A percentile compares a stretch with the other conserved stretches of the same genome.
These are phyloP conservation scores for Podaxis pistillaris DNA, from an alignment of 768 basidiomycete genomes.

Conservation along the genomic window DNA sequence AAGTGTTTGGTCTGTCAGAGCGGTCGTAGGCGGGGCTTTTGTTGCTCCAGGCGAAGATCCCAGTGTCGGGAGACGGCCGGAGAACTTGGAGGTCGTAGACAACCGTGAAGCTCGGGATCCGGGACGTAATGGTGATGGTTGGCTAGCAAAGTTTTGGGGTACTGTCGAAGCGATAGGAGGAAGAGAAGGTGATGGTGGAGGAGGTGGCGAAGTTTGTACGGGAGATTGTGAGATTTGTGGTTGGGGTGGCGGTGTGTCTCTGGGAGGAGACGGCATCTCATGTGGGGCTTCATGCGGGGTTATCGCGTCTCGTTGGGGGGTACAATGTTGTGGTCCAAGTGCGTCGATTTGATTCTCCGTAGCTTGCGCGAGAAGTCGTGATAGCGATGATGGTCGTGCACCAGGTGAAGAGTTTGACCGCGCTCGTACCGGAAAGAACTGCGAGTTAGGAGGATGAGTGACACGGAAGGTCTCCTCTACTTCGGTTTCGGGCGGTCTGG, in stretches of 20 bases:
- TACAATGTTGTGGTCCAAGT: not conserved
- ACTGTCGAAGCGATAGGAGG: slow-evolving; percentile 31
- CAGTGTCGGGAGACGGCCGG: slow-evolving; percentile 61
- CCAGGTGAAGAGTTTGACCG: slow-evolving; percentile 67
- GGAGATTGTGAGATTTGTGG: slow-evolving; percentile 20
- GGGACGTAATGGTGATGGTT: slow-evolving; percentile 63
- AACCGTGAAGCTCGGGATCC: slow-evolving; percentile 70
- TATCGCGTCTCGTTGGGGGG: slow-evolving; percentile 22
- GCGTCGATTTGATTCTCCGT: slow-evolving; percentile 35
- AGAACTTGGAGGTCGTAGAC: slow-evolving; percentile 69
- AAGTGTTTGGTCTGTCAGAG: slow-evolving; percentile 54
- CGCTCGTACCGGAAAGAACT: slow-evolving; percentile 59
- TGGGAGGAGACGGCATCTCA: slow-evolving; percentile 14
- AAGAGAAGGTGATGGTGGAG: slow-evolving; percentile 37
- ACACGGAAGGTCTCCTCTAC: slow-evolving; percentile 71
- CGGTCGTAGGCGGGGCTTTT: slow-evolving; percentile 69
- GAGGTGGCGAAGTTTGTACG: slow-evolving; percentile 28
- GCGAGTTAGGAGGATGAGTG: slow-evolving; percentile 65
- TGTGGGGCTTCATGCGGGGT: slow-evolving; percentile 16
- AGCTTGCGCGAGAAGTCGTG: slow-evolving; percentile 77
- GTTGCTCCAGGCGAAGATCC: slow-evolving; percentile 44
- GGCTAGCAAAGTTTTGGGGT: slow-evolving; percentile 32
- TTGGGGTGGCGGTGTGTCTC: slow-evolving; percentile 21
- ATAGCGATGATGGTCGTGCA: slow-evolving; percentile 77
- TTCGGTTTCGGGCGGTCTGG: slow-evolving; percentile 63